phyloP scores from a whole-genome alignment of 805 yeast species.

The Wickerhamiella sorbophila region DNA sequence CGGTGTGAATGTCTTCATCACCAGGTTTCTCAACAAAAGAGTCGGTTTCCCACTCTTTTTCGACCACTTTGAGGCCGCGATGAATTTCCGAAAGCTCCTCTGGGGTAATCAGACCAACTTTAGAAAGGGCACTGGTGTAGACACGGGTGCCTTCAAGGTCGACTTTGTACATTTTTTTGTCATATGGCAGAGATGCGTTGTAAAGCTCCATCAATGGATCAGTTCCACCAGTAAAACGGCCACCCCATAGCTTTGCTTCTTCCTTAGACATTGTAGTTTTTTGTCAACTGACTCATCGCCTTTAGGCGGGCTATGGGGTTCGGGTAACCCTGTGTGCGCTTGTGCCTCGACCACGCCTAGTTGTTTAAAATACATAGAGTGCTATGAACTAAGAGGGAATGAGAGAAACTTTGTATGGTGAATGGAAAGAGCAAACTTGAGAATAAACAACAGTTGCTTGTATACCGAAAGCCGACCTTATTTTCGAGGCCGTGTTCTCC shows the following conservation, averaged over 20 bases:
- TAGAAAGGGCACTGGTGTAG: constrained; percentile 73
- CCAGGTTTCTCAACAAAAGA: constrained; percentile 64
- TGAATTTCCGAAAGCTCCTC: constrained; percentile 74
- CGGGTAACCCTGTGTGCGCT: no score
- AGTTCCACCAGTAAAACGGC: constrained; percentile 87
- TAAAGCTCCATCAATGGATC: constrained; percentile 96
- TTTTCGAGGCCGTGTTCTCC: no score
- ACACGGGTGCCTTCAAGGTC: constrained; percentile 91
- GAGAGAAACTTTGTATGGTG: no score
- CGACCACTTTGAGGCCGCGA: constrained; percentile 57
- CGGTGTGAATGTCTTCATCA: constrained; percentile 98
- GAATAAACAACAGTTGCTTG: no score
- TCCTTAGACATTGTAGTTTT: constrained; percentile 18
- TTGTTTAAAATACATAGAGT: not conserved
- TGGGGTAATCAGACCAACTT: constrained; percentile 56
- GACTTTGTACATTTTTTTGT: constrained; percentile 84
- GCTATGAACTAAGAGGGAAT: not conserved
- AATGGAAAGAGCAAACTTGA: no score
- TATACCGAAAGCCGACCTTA: no score
- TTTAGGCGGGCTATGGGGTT: no score
- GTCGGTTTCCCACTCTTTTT: constrained; percentile 66
- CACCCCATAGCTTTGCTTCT: constrained; percentile 88
- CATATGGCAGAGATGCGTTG: constrained; percentile 94
- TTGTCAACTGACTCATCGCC: not conserved
- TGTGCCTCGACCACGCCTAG: no score